Conservation (phyloP, 345 rosid genomes). For the Psidium guajava region DNA sequence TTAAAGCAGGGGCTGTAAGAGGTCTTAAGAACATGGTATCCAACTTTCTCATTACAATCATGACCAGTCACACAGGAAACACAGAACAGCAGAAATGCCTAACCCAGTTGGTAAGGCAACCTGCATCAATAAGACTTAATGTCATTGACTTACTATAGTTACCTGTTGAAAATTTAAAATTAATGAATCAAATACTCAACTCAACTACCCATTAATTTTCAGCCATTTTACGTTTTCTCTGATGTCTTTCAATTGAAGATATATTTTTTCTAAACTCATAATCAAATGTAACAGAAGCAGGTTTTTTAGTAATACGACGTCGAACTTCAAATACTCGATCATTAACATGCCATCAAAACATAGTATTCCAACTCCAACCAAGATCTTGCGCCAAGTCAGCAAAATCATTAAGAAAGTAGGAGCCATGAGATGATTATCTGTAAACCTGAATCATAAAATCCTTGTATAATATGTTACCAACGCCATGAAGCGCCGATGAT, state of each 20-base stretch:
- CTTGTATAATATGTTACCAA: conserved; percentile 71
- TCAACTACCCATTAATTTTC: neutral
- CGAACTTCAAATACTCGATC: neutral
- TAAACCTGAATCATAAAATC: conserved; percentile 97
- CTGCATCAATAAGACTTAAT: neutral
- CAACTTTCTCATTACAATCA: neutral
- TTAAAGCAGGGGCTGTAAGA: neutral
- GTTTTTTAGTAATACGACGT: neutral
- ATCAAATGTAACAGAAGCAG: neutral
- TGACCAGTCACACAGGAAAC: neutral
- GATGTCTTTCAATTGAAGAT: neutral
- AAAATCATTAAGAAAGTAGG: neutral
- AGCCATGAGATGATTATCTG: neutral
- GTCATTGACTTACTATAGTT: neutral
- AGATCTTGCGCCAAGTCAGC: neutral
- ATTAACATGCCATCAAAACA: neutral
- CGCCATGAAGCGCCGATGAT: conserved; percentile 87
- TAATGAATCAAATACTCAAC: neutral
- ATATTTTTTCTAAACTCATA: neutral
- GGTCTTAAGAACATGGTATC: neutral
- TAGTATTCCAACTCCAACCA: neutral
- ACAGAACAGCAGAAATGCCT: neutral
- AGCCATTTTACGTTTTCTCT: neutral
- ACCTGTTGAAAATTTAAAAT: neutral
- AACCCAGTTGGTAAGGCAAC: neutral